Base-by-base conservation (phyloP, 164 flowering plant species). In the Aristolochia contorta region DNA sequence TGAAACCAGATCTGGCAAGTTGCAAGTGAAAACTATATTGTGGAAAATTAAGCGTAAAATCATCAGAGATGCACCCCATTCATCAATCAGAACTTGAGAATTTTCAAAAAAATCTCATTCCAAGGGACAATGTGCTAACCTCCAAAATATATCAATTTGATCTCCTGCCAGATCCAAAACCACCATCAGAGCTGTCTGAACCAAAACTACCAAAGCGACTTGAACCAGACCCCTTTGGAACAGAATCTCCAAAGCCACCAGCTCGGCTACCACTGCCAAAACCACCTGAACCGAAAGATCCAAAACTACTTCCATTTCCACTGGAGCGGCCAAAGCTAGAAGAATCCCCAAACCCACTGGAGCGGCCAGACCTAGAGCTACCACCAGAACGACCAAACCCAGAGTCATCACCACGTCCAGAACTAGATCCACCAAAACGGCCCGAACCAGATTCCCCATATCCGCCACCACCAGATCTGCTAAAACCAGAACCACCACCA, bases 101-200 rank as follows among this genome's bases (percentile, higher is more conserved):
- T 27, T 27, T 27, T 5, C n/a, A n/a, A 27, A 2, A 37, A 4
- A 4, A 37, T 37, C 15, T 49, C 19, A 47, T 47, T 18, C 15
- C 53, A 16, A 49, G 16, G 4, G 19, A n/a, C 53, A 12, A 47
- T 3, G 4, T 12, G 16, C 53, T 21, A 0, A 18, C 53, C 53
- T 49, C 15, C 20, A 21, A 49, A 49, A 18, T 1, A 49, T 18
- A 49, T 18, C 53, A 49, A 49, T 18, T 8, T 2, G 19, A 18
- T 18, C 22, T 18, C 20, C 64, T 65, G 33, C 61, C 41, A 15
- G 59, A 51, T 43, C 75, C 77, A 68, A 68, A 74, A 18, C 63
- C 62, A 59, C 79, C 74, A 65, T 37, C 33, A 32, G 58, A 69
- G 47, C 74, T 66, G 15, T 79, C 74, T 32, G 73, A 74, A 32